Evolutionary conservation across 768 basidiomycete species (phyloP), one percentile per base, ranked within the genome.

Genomic region (Lactarius vividus): DNA sequence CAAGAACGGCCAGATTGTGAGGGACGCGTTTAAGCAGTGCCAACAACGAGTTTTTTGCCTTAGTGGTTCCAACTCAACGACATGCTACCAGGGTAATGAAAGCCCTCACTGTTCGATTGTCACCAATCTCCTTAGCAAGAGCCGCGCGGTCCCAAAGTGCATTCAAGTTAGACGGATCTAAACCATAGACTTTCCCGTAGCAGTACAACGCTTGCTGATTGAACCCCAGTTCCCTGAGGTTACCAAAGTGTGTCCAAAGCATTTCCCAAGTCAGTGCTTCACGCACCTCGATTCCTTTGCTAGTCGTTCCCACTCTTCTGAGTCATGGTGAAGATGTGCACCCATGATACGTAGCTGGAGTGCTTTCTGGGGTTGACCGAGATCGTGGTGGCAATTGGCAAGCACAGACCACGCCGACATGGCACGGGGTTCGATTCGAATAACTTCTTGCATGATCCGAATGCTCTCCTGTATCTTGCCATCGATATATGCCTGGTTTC

Each of bases 141-240:
- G 84, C 81, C 0, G 94, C 94, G 2, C 94, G 85, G 70, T 98
- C 95, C 92, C 93, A 97, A 18, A 94, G 82, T 4, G 92, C 90
- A 65, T 91, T 87, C 18, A 92, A 84, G 69, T 98, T 95, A 9
- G 82, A 81, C 1, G 92, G 90, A 72, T 96, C 89, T 28, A 91
- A 79, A 64, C 83, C 86, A 71, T 88, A 84, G 1, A 91, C 85
- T 73, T 97, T 96, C 0, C 89, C 82, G 73, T 91, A 92, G 73
- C 96, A 98, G 73, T 98, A 98, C 40, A 97, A 74, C 2, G 94
- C 92, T 75, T 98, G 94, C 65, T 94, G 90, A 54, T 85, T 83
- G 66, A 86, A 87, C 2, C 89, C 91, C 29, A 87, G 74, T 16
- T 86, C 85, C 69, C 93, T 88, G 66, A 0, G 58, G 13, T 40